These are phyloP conservation scores for Cryptosporidium bovis DNA, from an alignment of 169 alveolate species.

Conservation along the genomic window DNA sequence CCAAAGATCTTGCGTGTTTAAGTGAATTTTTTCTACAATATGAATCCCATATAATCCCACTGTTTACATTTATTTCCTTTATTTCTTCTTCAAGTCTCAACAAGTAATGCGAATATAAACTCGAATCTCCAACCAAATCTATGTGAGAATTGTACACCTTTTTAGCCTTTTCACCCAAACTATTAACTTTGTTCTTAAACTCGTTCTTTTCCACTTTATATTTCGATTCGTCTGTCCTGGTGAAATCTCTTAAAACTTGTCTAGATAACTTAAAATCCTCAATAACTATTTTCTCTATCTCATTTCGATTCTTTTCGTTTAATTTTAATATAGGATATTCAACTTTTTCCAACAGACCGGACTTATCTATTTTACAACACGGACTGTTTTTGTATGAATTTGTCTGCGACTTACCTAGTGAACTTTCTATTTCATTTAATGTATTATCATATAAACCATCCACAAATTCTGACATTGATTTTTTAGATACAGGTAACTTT, in stretches of 20 bases:
- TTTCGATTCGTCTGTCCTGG: conserved; percentile 16
- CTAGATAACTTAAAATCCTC: conserved; percentile 7
- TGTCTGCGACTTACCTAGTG: conserved; percentile 3
- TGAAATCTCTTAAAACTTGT: neutral
- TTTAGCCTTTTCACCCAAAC: neutral
- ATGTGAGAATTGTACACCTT: conserved; percentile 2
- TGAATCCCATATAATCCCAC: conserved; percentile 1
- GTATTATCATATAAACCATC: neutral
- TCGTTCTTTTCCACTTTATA: conserved; percentile 15
- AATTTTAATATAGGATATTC: conserved; percentile 2
- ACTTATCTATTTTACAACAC: conserved; percentile 28
- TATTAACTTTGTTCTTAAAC: conserved; percentile 35
- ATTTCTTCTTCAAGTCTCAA: conserved; percentile 2
- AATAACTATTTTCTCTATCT: conserved; percentile 31
- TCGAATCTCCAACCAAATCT: conserved; percentile 14
- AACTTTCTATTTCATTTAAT: conserved; percentile 6
- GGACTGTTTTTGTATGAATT: conserved; percentile 44
- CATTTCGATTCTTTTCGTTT: conserved; percentile 13
- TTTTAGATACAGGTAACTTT: conserved; percentile 31
- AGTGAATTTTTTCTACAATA: conserved; percentile 32
- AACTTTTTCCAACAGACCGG: conserved; percentile 8
- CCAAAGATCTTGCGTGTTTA: conserved; percentile 16
- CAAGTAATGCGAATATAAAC: conserved; percentile 5
- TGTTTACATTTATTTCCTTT: conserved; percentile 3
- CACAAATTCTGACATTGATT: conserved; percentile 2